phyloP scores from a whole-genome alignment of 345 rosid genomes.

The Populus euphratica region DNA sequence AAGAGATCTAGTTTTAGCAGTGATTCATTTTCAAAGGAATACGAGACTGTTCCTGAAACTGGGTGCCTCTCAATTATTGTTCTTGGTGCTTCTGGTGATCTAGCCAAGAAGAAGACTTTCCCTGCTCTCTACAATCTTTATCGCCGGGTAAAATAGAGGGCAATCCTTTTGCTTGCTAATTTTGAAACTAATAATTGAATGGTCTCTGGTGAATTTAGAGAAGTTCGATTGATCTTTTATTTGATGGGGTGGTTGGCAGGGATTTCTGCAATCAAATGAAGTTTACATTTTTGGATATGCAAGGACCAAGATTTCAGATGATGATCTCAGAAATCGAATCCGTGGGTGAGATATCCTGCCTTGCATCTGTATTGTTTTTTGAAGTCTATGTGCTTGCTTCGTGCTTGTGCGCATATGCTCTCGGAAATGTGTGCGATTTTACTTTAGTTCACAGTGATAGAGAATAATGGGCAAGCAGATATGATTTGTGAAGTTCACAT shows the following conservation, averaged over 20 bases:
- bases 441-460: neutral
- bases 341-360: constrained; percentile 49
- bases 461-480: neutral
- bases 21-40: constrained; percentile 43
- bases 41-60: constrained; percentile 48
- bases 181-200: neutral
- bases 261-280: constrained; percentile 71
- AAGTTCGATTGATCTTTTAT: neutral
- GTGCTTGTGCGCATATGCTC: neutral
- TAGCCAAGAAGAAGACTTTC: constrained; percentile 96
- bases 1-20: constrained; percentile 51
- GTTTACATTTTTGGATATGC: constrained; percentile 96
- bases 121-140: constrained; percentile 89
- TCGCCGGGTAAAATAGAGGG: constrained; percentile 54
- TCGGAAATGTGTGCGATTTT: neutral
- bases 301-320: constrained; percentile 78
- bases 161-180: neutral
- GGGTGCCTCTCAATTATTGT: constrained; percentile 86
- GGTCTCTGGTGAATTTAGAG: neutral
- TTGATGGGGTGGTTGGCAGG: constrained; percentile 41
- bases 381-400: neutral
- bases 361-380: neutral
- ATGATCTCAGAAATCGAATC: constrained; percentile 63
- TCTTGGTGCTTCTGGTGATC: constrained; percentile 97
- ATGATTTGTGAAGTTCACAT: neutral